Conservation (phyloP, 208 protist species). For the Trypanosoma boissoni region DNA sequence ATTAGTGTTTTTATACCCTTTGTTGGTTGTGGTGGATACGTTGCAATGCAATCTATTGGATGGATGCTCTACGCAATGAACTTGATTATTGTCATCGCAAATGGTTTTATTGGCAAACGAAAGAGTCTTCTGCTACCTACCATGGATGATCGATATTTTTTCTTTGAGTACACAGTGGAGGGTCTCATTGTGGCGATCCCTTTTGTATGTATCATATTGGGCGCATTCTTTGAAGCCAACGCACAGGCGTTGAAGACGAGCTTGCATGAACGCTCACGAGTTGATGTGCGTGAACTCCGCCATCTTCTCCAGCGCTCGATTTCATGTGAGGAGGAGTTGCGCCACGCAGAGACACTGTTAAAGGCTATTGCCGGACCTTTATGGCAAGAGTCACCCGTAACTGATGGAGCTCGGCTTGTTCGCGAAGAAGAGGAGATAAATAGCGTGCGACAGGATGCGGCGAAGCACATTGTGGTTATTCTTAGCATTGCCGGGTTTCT, state of each 20-base stretch:
- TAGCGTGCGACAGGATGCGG: slow-evolving; percentile 31
- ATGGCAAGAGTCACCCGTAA: slow-evolving; percentile 16
- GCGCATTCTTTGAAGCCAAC: slow-evolving; percentile 45
- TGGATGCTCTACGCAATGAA: slow-evolving; percentile 51
- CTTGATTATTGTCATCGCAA: slow-evolving; percentile 29
- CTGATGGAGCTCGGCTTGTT: slow-evolving; percentile 12
- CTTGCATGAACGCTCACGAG: slow-evolving; percentile 6
- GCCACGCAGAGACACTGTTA: slow-evolving; percentile 20
- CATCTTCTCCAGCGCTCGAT: slow-evolving; percentile 18
- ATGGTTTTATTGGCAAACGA: slow-evolving; percentile 21
- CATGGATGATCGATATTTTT: slow-evolving; percentile 12
- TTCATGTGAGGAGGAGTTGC: slow-evolving; percentile 18
- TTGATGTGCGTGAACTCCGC: slow-evolving; percentile 19
- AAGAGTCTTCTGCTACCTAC: slow-evolving; percentile 20
- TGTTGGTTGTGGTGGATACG: slow-evolving; percentile 44
- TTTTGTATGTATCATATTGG: slow-evolving; percentile 45
- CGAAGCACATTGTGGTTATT: slow-evolving; percentile 50
- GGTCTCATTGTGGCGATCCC: slow-evolving; percentile 46
- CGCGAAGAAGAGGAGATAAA: slow-evolving; percentile 19
- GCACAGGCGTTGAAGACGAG: slow-evolving; percentile 12
- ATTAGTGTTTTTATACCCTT: slow-evolving; percentile 37
- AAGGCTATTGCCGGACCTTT: slow-evolving; percentile 21
- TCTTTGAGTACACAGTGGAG: slow-evolving; percentile 42
- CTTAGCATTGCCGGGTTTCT: slow-evolving; percentile 34
- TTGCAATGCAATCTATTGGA: slow-evolving; percentile 55